phyloP scores from a whole-genome alignment of 2,329 filamentous ascomycete genomes.

The Stagonosporopsis vannaccii region DNA sequence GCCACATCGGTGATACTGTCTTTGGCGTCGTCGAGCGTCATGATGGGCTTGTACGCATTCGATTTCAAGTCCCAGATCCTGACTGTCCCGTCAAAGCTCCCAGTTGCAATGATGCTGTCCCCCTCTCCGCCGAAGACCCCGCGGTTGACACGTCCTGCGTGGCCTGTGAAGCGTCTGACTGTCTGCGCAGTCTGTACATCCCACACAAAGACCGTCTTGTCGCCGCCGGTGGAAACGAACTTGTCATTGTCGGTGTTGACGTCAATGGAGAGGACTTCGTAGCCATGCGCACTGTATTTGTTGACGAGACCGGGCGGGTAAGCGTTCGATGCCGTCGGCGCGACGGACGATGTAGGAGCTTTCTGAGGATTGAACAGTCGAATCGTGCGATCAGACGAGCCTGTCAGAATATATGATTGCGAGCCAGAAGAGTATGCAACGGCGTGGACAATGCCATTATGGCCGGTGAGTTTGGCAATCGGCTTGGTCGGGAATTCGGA shows the following conservation, averaged over 20 bases:
- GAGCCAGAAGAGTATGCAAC: conserved; percentile 58
- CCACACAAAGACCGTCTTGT: conserved; percentile 92
- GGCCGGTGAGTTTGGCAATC: conserved; percentile 52
- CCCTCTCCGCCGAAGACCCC: conserved; percentile 80
- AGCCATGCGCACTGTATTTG: conserved; percentile 87
- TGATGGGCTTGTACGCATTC: conserved; percentile 67
- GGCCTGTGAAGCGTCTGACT: conserved; percentile 75
- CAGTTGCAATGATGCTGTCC: conserved; percentile 75
- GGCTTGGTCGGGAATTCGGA: conserved; percentile 51
- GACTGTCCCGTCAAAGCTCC: conserved; percentile 77
- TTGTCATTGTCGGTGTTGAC: conserved; percentile 78
- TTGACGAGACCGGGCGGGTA: conserved; percentile 70
- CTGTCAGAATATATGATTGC: conserved; percentile 74
- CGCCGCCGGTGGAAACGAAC: conserved; percentile 88
- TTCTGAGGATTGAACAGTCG: conserved; percentile 83
- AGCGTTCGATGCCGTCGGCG: conserved; percentile 34
- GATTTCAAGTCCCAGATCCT: conserved; percentile 65
- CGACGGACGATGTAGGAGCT: conserved; percentile 49
- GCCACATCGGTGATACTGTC: conserved; percentile 67
- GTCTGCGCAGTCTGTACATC: conserved; percentile 85
- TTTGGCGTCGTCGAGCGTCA: conserved; percentile 74
- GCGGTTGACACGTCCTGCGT: conserved; percentile 77
- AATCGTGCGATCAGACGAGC: conserved; percentile 83
- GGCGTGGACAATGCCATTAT: conserved; percentile 57
- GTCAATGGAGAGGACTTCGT: conserved; percentile 84